Evolutionary conservation across 1,139 yeast species (phyloP), one percentile per base, ranked within the genome.

Genomic region (Protomyces macrosporus): DNA sequence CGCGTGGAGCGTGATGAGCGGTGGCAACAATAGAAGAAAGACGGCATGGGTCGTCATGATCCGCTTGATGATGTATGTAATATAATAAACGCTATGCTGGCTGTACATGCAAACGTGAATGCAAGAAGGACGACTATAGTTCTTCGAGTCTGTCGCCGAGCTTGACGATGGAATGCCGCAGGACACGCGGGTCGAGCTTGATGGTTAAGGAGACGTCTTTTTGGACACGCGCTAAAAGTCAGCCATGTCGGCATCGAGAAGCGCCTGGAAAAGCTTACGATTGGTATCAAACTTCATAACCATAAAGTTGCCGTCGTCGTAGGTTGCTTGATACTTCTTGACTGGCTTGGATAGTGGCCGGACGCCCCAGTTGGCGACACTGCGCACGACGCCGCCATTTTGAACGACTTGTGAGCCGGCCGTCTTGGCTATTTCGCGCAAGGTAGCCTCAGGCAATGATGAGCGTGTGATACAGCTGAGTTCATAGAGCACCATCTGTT

Each of bases 251-350:
- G n/a, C 2, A 1, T 3, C 1, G 40, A 2, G 40, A n/a, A 10
- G 12, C 7, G 7, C n/a, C 10, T 32, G 14, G 14, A 12, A 35
- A 6, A 10, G 35, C 54, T 16, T 32, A 53, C 58, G 63, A 53
- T 60, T 60, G 6, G 63, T 30, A 50, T 60, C 63, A 39, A 60
- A 60, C 36, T 55, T 32, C 63, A 60, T 60, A n/a, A 60, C 37
- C 37, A 53, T 40, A 30, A 53, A 54, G 12, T 55, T 39, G 10
- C 58, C 63, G 16, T 53, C 58, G 42, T 60, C 58, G 52, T 60
- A 55, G 10, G 45, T 54, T 10, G 58, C 45, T 36, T 54, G 58
- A 32, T 60, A 54, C 50, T 60, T 60, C 40, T 60, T 53, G 48
- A 53, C 37, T 16, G 58, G 63, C 54, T 48, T 45, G 32, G 58